A percentile compares a stretch with the other conserved stretches of the same genome.
These are phyloP conservation scores for Cyphellophora attinorum DNA, from an alignment of 2,329 filamentous ascomycete genomes.

Conservation along the genomic window DNA sequence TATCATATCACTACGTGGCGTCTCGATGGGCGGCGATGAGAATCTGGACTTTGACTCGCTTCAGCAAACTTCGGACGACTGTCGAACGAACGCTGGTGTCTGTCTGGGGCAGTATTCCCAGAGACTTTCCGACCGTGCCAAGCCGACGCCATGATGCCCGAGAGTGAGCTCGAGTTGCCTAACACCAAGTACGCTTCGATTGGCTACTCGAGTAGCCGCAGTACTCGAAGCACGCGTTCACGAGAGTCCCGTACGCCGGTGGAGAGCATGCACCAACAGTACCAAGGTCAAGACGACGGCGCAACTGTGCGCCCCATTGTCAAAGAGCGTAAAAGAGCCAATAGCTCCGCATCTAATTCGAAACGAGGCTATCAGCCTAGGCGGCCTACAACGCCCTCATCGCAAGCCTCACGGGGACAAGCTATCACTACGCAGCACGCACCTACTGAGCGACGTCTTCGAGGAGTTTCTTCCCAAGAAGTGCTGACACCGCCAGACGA, in stretches of 20 bases:
- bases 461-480: neutral
- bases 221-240: neutral
- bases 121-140: constrained; percentile 17
- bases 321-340: neutral
- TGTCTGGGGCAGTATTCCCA: constrained; percentile 27
- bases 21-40: constrained; percentile 22
- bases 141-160: constrained; percentile 6
- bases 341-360: constrained; percentile 1
- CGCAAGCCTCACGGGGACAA: neutral
- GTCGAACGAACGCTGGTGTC: constrained; percentile 25
- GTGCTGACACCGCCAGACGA: neutral
- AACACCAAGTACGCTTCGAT: constrained; percentile 36
- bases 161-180: constrained; percentile 6
- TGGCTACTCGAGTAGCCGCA: constrained; percentile 21
- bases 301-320: no score
- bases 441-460: no score
- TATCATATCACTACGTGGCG: constrained; percentile 23
- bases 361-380: neutral
- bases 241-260: neutral
- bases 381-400: neutral
- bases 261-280: no score
- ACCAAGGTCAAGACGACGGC: neutral
- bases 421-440: no score
- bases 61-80: constrained; percentile 26
- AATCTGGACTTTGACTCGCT: constrained; percentile 23